Percentiles rank a stretch among this genome's conserved stretches.
These are phyloP conservation scores for Amauroascus niger DNA, from an alignment of 2,329 filamentous ascomycete species.

Conservation along the genomic window DNA sequence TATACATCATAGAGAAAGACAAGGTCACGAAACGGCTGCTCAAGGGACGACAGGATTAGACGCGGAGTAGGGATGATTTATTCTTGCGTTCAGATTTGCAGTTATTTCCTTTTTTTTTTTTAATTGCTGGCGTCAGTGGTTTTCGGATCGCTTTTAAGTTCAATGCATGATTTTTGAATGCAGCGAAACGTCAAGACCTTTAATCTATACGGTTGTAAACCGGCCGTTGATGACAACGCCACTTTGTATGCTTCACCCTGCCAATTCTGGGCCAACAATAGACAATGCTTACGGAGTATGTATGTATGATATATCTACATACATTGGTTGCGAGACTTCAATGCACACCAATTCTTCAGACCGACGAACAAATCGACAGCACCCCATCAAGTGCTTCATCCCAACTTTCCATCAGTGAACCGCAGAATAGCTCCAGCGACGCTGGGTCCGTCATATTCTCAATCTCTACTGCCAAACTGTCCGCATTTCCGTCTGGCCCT, in stretches of 20 bases:
- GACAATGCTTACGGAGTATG: too few relatives aligned
- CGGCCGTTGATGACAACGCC: not conserved
- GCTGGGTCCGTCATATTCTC: constrained; percentile 31
- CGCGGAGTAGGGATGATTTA: constrained; percentile 1
- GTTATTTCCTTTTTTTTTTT: constrained; percentile 2
- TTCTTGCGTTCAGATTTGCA: constrained; percentile 7
- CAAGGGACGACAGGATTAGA: constrained; percentile 90
- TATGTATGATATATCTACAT: too few relatives aligned
- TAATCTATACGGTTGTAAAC: not conserved
- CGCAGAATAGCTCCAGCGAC: constrained; percentile 36
- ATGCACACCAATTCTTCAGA: not conserved
- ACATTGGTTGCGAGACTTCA: not conserved
- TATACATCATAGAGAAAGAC: constrained; percentile 99
- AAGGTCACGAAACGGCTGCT: constrained; percentile 98
- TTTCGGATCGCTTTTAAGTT: constrained; percentile 6
- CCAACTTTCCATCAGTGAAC: constrained; percentile 41
- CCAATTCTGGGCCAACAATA: too few relatives aligned
- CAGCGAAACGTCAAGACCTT: not conserved
- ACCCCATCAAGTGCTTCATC: constrained; percentile 38
- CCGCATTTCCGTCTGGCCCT: constrained; percentile 1
- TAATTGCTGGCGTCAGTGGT: constrained; percentile 5
- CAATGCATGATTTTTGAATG: not conserved
- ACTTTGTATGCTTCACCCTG: not conserved
- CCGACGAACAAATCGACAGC: not conserved
- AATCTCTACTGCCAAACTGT: constrained; percentile 24